Base-by-base conservation (phyloP, 164 flowering plant genomes). In the Houttuynia cordata region DNA sequence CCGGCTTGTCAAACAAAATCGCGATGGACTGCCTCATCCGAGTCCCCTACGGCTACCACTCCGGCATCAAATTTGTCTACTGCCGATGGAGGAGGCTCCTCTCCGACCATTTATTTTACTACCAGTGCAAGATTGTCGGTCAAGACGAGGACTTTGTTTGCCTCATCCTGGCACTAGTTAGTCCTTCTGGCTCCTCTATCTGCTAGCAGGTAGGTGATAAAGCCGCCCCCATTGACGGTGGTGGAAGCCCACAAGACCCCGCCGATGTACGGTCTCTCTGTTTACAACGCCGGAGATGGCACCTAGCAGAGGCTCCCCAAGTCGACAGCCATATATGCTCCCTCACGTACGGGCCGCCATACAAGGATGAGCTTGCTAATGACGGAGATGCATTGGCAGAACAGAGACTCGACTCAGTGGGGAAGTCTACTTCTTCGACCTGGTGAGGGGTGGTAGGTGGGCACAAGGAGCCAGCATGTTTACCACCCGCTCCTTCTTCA, bases 311-410 rank as follows among this genome's bases (percentile, higher is more conserved):
- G 72, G 42, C 51, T 65, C 22, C 61, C 51, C 23, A 55, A 34
- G 4, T 4, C 47, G 1, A 20, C n/a, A n/a, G n/a, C 19, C 10
- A 7, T n/a, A n/a, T n/a, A 7, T 21, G 19, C 42, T 25, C 45
- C 54, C 56, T 10, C 45, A 40, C 5, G 71, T 68, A 24, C 66
- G 73, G 53, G 65, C 71, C 20, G 71, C 66, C 41, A n/a, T 52
- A 62, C 20, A 37, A 56, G 7, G 62, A 62, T 10, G 72, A 75
- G 50, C 53, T 75, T 1, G 22, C 72, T 12, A 53, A 72, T 1
- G 23, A 72, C 5, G n/a, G n/a, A n/a, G 78, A 75, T 20, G 78
- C 75, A 12, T 75, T 73, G 75, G 75, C 72, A 51, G 71, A 71
- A 6, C 8, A 23, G 8, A 72, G 69, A 3, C 63, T 67, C 8